phyloP scores from a whole-genome alignment of 768 basidiomycete genomes.

The Macrolepiota albuminosa region DNA sequence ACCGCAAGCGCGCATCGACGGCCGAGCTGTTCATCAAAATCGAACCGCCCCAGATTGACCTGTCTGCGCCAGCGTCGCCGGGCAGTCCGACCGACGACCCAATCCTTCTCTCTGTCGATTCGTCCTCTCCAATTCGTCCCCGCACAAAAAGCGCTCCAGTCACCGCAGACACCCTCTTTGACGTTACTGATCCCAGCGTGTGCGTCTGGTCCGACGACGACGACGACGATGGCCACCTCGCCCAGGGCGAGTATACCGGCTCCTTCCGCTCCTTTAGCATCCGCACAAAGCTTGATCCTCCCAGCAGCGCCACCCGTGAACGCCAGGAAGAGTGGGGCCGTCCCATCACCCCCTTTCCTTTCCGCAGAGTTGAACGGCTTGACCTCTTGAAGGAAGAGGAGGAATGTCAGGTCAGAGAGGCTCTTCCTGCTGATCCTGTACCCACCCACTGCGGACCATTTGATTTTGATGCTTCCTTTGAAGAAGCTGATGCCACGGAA shows the following conservation, averaged over 20 bases:
- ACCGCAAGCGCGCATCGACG: conserved; percentile 13
- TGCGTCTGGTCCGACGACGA: conserved; percentile 34
- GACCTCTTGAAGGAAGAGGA: conserved; percentile 20
- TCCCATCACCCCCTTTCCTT: conserved; percentile 66
- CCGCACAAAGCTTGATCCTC: conserved; percentile 62
- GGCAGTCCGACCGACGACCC: conserved; percentile 77
- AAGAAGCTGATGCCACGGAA: not conserved
- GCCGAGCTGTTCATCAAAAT: conserved; percentile 43
- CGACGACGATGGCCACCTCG: conserved; percentile 31
- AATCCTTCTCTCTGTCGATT: conserved; percentile 49
- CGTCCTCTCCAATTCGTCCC: conserved; percentile 19
- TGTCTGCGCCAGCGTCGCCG: conserved; percentile 56
- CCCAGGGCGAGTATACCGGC: conserved; percentile 65
- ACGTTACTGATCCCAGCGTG: conserved; percentile 23
- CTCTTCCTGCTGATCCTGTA: conserved; percentile 19
- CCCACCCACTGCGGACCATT: conserved; percentile 3
- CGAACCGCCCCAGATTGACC: conserved; percentile 62
- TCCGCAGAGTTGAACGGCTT: conserved; percentile 17
- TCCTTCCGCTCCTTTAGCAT: conserved; percentile 51
- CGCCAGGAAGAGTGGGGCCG: conserved; percentile 61
- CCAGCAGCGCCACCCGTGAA: conserved; percentile 46
- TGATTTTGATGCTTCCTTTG: conserved; percentile 13
- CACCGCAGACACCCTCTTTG: conserved; percentile 23
- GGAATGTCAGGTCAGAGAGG: conserved; percentile 21
- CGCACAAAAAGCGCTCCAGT: conserved; percentile 12